phyloP scores from a whole-genome alignment of 805 yeast species.

The Sugiyamaella floridensis region DNA sequence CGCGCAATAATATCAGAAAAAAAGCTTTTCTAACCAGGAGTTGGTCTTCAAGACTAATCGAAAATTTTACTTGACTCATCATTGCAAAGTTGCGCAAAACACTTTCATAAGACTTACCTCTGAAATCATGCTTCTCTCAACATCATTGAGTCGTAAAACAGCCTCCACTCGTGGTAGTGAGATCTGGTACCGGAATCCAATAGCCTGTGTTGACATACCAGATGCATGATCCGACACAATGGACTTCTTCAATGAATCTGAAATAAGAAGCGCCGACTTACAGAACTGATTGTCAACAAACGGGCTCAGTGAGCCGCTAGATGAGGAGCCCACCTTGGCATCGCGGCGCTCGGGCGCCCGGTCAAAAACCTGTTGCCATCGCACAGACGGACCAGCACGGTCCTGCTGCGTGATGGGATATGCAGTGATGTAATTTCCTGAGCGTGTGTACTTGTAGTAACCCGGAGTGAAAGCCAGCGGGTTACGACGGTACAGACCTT shows the following conservation, averaged over 20 bases:
- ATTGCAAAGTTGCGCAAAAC: constrained; percentile 30
- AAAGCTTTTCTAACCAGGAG: constrained; percentile 43
- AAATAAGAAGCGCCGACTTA: constrained; percentile 55
- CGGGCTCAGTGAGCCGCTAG: constrained; percentile 43
- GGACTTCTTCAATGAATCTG: constrained; percentile 50
- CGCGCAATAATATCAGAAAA: constrained; percentile 19
- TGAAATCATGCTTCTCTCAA: constrained; percentile 57
- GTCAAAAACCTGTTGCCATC: constrained; percentile 27
- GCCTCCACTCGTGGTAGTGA: constrained; percentile 87
- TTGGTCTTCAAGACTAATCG: constrained; percentile 80
- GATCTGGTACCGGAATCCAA: constrained; percentile 71
- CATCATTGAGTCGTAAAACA: constrained; percentile 55
- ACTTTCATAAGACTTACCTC: constrained; percentile 43
- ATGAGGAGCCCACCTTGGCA: background rate
- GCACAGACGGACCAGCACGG: constrained; percentile 18
- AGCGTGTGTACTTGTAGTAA: constrained; percentile 70
- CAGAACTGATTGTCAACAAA: constrained; percentile 73
- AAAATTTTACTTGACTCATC: constrained; percentile 38
- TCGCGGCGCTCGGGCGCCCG: constrained; percentile 11
- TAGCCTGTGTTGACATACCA: constrained; percentile 58
- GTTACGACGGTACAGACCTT: constrained; percentile 74
- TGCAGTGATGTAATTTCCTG: constrained; percentile 28
- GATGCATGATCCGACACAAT: constrained; percentile 52
- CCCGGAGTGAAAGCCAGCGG: constrained; percentile 71
- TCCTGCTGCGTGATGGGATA: constrained; percentile 27